Evolutionary conservation across 306 rosid species (phyloP).

Genomic region (Prinsepia uniflora): DNA sequence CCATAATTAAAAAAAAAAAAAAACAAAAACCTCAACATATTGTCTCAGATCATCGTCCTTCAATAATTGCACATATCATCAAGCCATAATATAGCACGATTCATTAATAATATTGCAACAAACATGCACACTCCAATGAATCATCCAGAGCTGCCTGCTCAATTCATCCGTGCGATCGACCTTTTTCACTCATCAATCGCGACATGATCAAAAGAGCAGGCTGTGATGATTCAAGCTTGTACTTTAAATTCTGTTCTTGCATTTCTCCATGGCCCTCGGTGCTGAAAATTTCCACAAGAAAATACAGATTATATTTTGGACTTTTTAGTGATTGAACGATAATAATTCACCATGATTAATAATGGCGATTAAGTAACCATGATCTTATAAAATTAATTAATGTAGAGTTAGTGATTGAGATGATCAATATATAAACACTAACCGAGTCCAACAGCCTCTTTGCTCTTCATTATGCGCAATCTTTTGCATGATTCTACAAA

Average conservation of each 20-base stretch:
- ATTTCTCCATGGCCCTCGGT: constrained; percentile 82
- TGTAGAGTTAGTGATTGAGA: background rate
- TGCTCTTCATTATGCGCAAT: constrained; percentile 88
- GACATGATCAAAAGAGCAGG: constrained; percentile 43
- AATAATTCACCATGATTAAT: background rate
- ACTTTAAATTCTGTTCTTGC: constrained; percentile 67
- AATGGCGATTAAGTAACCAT: background rate
- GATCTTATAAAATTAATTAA: too few relatives aligned
- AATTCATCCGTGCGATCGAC: constrained; percentile 37
- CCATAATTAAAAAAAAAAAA: constrained; percentile 17
- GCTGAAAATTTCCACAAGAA: constrained; percentile 41
- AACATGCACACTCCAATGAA: constrained; percentile 17
- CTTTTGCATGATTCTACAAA: constrained; percentile 95
- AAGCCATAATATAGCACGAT: constrained; percentile 24
- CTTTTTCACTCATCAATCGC: background rate
- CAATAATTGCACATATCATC: constrained; percentile 23
- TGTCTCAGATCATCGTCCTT: background rate
- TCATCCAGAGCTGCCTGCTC: constrained; percentile 45
- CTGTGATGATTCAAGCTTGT: constrained; percentile 21
- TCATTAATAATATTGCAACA: constrained; percentile 25
- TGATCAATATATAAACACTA: constrained; percentile 15
- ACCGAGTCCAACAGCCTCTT: constrained; percentile 93
- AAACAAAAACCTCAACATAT: background rate
- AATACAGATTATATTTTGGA: too few relatives aligned
- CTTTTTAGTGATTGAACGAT: background rate